These are phyloP conservation scores for Odontarrhena argentea DNA, from an alignment of 345 rosid species.

Conservation along the genomic window DNA sequence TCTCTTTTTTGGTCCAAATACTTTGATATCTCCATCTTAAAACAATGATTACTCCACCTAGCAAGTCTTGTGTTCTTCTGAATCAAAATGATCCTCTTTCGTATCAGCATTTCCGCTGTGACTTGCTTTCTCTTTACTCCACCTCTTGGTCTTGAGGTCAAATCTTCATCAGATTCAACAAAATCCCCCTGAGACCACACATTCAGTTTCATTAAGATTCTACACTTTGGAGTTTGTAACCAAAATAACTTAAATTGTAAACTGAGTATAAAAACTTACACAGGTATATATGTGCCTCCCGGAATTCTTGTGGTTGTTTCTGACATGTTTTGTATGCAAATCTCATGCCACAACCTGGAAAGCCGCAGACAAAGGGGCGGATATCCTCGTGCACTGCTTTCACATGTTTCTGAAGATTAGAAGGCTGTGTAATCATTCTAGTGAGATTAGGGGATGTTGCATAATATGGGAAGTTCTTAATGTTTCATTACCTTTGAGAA, in stretches of 20 bases:
- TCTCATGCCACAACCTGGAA: slow-evolving; percentile 64
- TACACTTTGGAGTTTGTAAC: background rate
- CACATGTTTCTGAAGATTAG: slow-evolving; percentile 66
- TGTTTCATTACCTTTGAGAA: slow-evolving; percentile 62
- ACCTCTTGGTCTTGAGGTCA: slow-evolving; percentile 75
- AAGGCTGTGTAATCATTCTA: slow-evolving; percentile 48
- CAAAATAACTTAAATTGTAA: background rate
- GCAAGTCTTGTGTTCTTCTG: slow-evolving; percentile 21
- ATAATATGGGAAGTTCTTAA: background rate
- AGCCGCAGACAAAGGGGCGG: slow-evolving; percentile 58
- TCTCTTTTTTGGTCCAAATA: too few species aligned
- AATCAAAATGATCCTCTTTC: slow-evolving; percentile 61
- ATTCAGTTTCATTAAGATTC: background rate
- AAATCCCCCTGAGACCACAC: slow-evolving; percentile 70
- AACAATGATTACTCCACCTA: background rate
- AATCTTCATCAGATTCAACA: slow-evolving; percentile 60
- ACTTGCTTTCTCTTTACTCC: slow-evolving; percentile 70
- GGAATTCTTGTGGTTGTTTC: slow-evolving; percentile 72
- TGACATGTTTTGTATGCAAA: slow-evolving; percentile 82
- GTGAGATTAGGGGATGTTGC: background rate
- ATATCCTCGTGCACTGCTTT: slow-evolving; percentile 71
- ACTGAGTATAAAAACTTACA: slow-evolving; percentile 47
- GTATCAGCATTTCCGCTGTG: slow-evolving; percentile 53
- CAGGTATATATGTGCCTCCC: slow-evolving; percentile 54
- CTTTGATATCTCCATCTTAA: background rate